Base-by-base conservation (phyloP, 495 filamentous ascomycete genomes). In the Podospora pseudocomata region DNA sequence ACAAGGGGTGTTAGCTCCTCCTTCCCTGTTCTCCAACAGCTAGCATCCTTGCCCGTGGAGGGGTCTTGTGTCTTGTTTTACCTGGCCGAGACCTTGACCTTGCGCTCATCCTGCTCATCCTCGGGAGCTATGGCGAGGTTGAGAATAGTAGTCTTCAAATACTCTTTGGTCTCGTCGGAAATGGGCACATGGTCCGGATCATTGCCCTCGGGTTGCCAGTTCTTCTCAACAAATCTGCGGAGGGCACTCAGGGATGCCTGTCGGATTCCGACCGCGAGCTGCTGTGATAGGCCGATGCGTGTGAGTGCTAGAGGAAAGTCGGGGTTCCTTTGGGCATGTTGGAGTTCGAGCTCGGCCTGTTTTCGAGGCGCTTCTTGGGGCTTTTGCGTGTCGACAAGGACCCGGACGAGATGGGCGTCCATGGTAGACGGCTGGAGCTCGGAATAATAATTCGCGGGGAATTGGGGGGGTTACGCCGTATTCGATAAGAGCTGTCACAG, bases 171-270 rank as follows among this genome's bases (percentile, higher is more conserved):
- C 20, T 82, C 80, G 66, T 94, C 91, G 56, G 80, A 80, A 57
- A 86, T 81, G 65, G 86, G 86, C 44, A 92, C 90, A 66, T 86
- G 85, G 73, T 87, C 89, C 54, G 90, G 88, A 68, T 93, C 90
- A 66, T 82, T 75, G 68, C 76, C 80, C 7, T 81, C 81, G 49
- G 80, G 81, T 68, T 77, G 81, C 95, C 95, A 99, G 71, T 89
- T 87, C 62, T 86, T 84, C 75, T 91, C 83, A 65, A 97, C 90
- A 77, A 94, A 92, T 54, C 85, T 87, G 69, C 92, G 91, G 32
- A 99, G 85, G n/a, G 85, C 81, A 19, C 92, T 85, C 54, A 98
- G 81, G 34, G 95, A 90, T 23, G 92, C 84, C 79, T 97, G 95
- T 67, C 95, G 89, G 63, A 95, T 85, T 60, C 90, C 84, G 65